Conservation (phyloP, 2,329 filamentous ascomycete species). For the Microcera coccophila region DNA sequence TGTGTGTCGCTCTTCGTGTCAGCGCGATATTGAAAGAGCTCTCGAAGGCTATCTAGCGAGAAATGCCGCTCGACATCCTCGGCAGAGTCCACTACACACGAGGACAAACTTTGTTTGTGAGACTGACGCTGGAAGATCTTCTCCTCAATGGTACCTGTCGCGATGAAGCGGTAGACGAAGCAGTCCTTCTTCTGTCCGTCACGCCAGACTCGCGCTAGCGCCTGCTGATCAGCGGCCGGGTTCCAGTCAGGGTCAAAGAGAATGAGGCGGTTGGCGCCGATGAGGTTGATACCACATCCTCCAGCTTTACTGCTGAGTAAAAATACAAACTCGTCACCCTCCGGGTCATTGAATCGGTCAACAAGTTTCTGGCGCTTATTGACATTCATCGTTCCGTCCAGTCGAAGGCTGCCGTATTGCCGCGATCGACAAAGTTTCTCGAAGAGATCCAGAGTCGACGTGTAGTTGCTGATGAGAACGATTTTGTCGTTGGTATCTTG, state of each 20-base stretch:
- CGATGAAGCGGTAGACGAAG: conserved; percentile 99
- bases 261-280: conserved; percentile 89
- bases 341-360: conserved; percentile 93
- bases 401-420: conserved; percentile 77
- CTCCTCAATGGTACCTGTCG: conserved; percentile 95
- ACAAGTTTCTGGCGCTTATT: conserved; percentile 96
- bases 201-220: conserved; percentile 94
- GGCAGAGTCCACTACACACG: conserved; percentile 91
- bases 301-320: conserved; percentile 95
- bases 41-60: conserved; percentile 81
- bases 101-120: conserved; percentile 95
- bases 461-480: conserved; percentile 98
- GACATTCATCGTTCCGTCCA: conserved; percentile 97
- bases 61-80: conserved; percentile 98
- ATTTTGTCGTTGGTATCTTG: conserved; percentile 99
- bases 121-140: conserved; percentile 99
- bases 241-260: conserved; percentile 99
- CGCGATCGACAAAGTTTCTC: conserved; percentile 83
- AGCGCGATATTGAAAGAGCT: conserved; percentile 88
- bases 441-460: conserved; percentile 91
- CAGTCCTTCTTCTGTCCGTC: conserved; percentile 99
- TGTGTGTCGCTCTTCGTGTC: conserved; percentile 90
- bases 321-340: conserved; percentile 88
- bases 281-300: conserved; percentile 92
- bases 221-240: conserved; percentile 94